phyloP scores from a whole-genome alignment of 257 asterid genomes.

The Nyctanthes arbortristis region DNA sequence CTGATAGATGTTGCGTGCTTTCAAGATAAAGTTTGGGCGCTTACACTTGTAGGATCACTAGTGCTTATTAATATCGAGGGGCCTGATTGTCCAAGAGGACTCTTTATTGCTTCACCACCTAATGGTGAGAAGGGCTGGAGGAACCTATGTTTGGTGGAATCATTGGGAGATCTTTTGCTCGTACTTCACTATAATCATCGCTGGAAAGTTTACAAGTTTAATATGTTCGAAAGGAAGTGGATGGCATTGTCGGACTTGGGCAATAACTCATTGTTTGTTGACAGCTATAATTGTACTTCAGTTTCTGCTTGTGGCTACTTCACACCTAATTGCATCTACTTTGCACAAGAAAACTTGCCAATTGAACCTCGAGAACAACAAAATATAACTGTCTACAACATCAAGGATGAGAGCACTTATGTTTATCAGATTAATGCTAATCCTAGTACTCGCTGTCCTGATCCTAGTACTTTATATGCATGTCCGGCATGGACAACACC shows the following conservation, averaged over 20 bases:
- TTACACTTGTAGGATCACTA: slow-evolving; percentile 25
- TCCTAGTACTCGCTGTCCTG: slow-evolving; percentile 13
- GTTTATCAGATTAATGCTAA: background rate
- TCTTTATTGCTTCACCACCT: slow-evolving; percentile 8
- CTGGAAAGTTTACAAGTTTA: slow-evolving; percentile 15
- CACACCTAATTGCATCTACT: slow-evolving; percentile 15
- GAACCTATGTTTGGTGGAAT: slow-evolving; percentile 31
- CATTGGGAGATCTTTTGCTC: slow-evolving; percentile 29
- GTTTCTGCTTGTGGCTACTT: slow-evolving; percentile 14
- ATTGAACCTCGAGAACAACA: too few relatives aligned
- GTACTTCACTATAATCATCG: background rate
- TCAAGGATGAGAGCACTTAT: background rate
- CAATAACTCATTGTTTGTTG: too few relatives aligned
- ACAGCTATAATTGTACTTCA: slow-evolving; percentile 12
- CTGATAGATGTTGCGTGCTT: slow-evolving; percentile 25
- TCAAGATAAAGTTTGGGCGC: slow-evolving; percentile 25
- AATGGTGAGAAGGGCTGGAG: slow-evolving; percentile 6
- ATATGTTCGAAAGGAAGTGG: background rate
- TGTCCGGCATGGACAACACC: slow-evolving; percentile 29
- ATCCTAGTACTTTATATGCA: too few relatives aligned
- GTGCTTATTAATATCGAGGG: slow-evolving; percentile 19
- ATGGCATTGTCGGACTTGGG: background rate
- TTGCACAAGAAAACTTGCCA: too few relatives aligned
- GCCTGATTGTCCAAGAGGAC: slow-evolving; percentile 3
- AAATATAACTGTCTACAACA: slow-evolving; percentile 21